Evolutionary conservation across 805 yeast species (phyloP).

Genomic region (Torulaspora microellipsoides): DNA sequence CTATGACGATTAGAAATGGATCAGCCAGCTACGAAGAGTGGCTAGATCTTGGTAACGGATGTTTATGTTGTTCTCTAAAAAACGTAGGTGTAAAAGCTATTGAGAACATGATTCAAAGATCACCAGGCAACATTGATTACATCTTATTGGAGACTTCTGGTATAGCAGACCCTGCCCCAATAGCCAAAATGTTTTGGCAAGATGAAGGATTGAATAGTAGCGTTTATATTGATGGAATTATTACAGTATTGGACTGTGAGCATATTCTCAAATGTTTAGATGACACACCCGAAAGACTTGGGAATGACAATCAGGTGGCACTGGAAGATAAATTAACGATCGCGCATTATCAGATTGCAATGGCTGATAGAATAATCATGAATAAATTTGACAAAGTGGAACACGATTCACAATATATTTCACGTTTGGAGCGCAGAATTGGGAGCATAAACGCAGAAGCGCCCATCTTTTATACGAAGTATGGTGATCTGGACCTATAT

Average conservation of each 20-base stretch:
- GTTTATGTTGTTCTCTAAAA: constrained; percentile 93
- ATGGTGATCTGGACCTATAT: constrained; percentile 64
- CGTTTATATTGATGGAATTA: constrained; percentile 85
- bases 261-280: constrained; percentile 62
- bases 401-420: constrained; percentile 21
- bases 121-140: constrained; percentile 75
- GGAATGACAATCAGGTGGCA: constrained; percentile 48
- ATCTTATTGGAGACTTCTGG: constrained; percentile 95
- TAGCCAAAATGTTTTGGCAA: constrained; percentile 96
- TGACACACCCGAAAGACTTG: constrained; percentile 57
- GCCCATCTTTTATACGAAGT: constrained; percentile 61
- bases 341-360: constrained; percentile 84
- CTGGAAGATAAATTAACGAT: constrained; percentile 53
- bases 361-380: constrained; percentile 77
- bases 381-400: constrained; percentile 68
- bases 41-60: constrained; percentile 95
- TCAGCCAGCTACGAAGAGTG: constrained; percentile 75
- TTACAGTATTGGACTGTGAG: constrained; percentile 77
- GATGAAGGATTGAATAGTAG: constrained; percentile 83
- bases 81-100: constrained; percentile 94
- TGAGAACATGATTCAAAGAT: constrained; percentile 72
- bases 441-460: constrained; percentile 62
- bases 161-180: constrained; percentile 95
- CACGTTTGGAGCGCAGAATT: constrained; percentile 34
- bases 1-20: constrained; percentile 58